phyloP scores from a whole-genome alignment of 306 rosid genomes.

The Vigna reflexopilosa region DNA sequence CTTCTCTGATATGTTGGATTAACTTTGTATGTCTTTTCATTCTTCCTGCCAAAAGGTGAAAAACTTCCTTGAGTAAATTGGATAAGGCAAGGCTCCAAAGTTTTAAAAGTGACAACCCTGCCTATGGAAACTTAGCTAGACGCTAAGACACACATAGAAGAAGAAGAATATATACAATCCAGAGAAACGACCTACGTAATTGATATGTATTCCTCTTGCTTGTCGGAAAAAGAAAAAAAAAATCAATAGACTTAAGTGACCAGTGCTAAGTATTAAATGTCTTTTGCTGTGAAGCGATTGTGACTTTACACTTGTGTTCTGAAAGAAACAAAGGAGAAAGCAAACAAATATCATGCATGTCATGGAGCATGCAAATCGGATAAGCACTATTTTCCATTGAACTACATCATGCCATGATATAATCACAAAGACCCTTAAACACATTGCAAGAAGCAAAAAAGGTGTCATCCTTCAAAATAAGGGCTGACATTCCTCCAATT shows the following conservation, averaged over 20 bases:
- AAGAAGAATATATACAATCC: conserved; percentile 16
- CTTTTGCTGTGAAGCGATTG: neutral
- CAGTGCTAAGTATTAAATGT: neutral
- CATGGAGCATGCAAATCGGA: conserved; percentile 12
- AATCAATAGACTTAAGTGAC: neutral
- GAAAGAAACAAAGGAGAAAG: neutral
- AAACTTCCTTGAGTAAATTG: conserved; percentile 6
- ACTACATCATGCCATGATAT: conserved; percentile 5
- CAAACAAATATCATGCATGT: conserved; percentile 19
- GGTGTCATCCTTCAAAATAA: conserved; percentile 14
- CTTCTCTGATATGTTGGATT: conserved; percentile 81
- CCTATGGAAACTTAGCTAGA: conserved; percentile 4
- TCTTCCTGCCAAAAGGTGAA: conserved; percentile 66
- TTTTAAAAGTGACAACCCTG: conserved; percentile 11
- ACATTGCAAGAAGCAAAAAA: conserved; percentile 32
- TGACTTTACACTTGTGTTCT: neutral
- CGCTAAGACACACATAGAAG: neutral
- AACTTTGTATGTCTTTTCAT: conserved; percentile 75
- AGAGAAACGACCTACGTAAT: conserved; percentile 17
- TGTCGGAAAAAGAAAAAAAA: neutral
- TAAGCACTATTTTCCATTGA: neutral
- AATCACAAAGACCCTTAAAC: conserved; percentile 14
- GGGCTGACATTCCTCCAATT: conserved; percentile 16
- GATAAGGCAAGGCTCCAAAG: conserved; percentile 21
- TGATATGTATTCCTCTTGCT: conserved; percentile 21